Evolutionary conservation across 768 basidiomycete species (phyloP).

Genomic region (Naganishia randhawae): DNA sequence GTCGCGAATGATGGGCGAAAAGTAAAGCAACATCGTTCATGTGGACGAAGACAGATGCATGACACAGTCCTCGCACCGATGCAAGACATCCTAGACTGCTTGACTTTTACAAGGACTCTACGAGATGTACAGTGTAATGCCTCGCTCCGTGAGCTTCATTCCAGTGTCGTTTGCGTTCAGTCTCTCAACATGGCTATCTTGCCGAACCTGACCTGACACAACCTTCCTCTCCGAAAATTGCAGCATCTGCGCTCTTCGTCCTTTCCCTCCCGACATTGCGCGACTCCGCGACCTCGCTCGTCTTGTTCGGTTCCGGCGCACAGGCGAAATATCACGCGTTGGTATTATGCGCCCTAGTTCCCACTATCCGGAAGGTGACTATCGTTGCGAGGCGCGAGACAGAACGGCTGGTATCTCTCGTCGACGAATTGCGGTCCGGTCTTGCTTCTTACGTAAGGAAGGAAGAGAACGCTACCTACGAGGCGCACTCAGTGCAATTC

Average conservation of each 20-base stretch:
- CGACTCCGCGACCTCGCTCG: constrained; percentile 24
- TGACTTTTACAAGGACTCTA: too few relatives aligned
- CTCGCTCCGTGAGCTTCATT: too few relatives aligned
- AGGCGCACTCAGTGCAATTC: background rate
- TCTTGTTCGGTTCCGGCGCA: constrained; percentile 44
- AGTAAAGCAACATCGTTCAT: too few relatives aligned
- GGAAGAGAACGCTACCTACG: background rate
- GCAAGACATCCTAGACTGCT: too few relatives aligned
- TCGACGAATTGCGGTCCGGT: background rate
- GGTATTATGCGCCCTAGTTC: constrained; percentile 38
- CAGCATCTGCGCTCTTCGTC: constrained; percentile 44
- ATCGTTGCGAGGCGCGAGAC: constrained; percentile 53
- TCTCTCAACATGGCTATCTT: too few relatives aligned
- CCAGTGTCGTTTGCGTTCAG: too few relatives aligned
- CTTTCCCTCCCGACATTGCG: constrained; percentile 23
- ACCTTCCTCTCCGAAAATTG: background rate
- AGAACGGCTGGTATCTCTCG: constrained; percentile 39
- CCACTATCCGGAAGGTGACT: constrained; percentile 34
- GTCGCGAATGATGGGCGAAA: too few relatives aligned
- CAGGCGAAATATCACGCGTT: constrained; percentile 43
- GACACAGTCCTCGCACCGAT: too few relatives aligned
- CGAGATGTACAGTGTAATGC: too few relatives aligned
- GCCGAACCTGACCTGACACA: too few relatives aligned
- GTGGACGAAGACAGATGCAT: too few relatives aligned
- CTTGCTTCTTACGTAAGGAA: background rate